phyloP scores from a whole-genome alignment of 2,329 filamentous ascomycete genomes.

The Aspergillus fumigatiaffinis region DNA sequence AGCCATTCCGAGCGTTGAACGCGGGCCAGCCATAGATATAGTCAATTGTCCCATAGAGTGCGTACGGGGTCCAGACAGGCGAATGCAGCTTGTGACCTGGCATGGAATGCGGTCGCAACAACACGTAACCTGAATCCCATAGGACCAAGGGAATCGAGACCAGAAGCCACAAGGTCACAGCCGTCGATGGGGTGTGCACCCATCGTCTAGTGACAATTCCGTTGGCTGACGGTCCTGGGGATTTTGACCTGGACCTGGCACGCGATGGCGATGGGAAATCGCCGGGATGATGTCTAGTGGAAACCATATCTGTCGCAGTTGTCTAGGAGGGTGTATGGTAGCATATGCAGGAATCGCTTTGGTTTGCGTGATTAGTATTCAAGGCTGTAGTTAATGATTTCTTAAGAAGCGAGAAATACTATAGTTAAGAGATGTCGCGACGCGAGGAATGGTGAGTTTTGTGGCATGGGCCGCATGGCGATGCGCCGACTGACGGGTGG shows the following conservation, averaged over 20 bases:
- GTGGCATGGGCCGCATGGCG: background rate
- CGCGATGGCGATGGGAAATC: constrained; percentile 43
- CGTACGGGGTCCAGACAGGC: constrained; percentile 73
- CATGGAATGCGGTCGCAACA: constrained; percentile 78
- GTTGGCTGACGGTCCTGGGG: constrained; percentile 19
- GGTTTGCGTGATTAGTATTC: background rate
- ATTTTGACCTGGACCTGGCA: constrained; percentile 17
- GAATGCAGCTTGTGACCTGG: constrained; percentile 68
- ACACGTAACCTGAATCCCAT: constrained; percentile 78
- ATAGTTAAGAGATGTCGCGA: background rate
- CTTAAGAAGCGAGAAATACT: background rate
- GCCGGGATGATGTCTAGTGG: constrained; percentile 52
- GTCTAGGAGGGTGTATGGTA: background rate
- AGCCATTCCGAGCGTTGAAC: constrained; percentile 65
- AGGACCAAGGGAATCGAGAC: constrained; percentile 72
- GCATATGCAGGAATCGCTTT: background rate
- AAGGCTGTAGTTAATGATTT: background rate
- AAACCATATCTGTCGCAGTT: constrained; percentile 46
- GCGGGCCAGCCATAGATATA: constrained; percentile 76
- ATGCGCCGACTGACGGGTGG: background rate
- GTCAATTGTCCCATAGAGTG: constrained; percentile 74
- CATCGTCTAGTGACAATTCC: constrained; percentile 31
- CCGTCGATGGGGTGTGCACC: constrained; percentile 58
- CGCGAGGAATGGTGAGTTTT: background rate
- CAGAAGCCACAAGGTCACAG: constrained; percentile 66